These are phyloP conservation scores for Phytomonas sp. DNA, from an alignment of 208 protist species.

Conservation along the genomic window DNA sequence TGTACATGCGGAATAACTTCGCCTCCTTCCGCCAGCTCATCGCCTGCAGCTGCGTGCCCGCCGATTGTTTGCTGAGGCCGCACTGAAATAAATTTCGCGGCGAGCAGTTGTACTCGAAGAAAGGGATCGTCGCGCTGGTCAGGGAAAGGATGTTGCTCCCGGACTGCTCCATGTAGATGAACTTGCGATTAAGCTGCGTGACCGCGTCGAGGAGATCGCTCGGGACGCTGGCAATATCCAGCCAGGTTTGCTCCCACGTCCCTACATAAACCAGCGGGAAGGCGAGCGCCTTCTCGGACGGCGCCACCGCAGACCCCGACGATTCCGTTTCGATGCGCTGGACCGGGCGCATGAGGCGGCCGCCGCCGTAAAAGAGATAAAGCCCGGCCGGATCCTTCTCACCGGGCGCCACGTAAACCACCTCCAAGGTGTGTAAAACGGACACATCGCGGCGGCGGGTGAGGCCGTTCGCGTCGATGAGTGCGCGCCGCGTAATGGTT, in stretches of 20 bases:
- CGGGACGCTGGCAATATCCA: conserved; percentile 93
- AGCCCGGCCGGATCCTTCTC: conserved; percentile 76
- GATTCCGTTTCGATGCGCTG: conserved; percentile 57
- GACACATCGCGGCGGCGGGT: conserved; percentile 41
- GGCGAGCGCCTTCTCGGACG: conserved; percentile 32
- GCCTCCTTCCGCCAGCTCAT: conserved; percentile 94
- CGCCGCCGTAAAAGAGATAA: conserved; percentile 87
- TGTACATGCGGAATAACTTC: conserved; percentile 97
- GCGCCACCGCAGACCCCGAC: conserved; percentile 15
- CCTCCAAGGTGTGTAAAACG: conserved; percentile 62
- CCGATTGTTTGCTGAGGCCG: conserved; percentile 99
- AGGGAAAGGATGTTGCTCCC: conserved; percentile 95
- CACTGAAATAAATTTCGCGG: conserved; percentile 99
- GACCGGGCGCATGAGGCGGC: conserved; percentile 95
- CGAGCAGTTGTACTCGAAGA: conserved; percentile 99
- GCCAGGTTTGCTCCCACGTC: conserved; percentile 97
- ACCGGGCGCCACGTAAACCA: conserved; percentile 63
- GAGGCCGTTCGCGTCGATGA: conserved; percentile 56
- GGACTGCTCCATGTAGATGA: conserved; percentile 93
- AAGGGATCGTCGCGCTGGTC: conserved; percentile 97
- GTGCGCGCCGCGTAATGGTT: conserved; percentile 26
- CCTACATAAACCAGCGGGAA: conserved; percentile 90
- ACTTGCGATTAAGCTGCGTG: conserved; percentile 63
- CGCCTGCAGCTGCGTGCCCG: conserved; percentile 94
- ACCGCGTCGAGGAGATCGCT: conserved; percentile 83